Base-by-base conservation (phyloP, 345 rosid genomes). In the Brassica incana region DNA sequence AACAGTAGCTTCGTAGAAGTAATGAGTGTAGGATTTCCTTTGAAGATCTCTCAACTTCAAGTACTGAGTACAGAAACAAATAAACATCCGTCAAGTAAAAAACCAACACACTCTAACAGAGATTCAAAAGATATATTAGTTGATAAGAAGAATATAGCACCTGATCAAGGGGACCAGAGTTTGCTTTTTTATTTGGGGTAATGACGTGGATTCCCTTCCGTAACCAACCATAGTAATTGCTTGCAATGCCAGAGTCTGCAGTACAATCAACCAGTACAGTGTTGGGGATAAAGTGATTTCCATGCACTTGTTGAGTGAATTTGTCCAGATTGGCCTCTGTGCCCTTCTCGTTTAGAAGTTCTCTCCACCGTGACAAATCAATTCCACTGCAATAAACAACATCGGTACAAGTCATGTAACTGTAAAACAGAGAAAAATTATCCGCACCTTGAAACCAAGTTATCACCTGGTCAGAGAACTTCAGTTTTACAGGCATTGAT, bases 91-190 rank as follows among this genome's bases (percentile, higher is more conserved):
- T 12, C 33, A 16, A 67, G 69, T 71, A 8, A 11, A 1, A 54
- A 32, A 29, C 43, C 15, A 73, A 60, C 58, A 6, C 27, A 5
- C 73, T 72, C 35, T n/a, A n/a, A n/a, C n/a, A n/a, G n/a, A n/a
- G n/a, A 52, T n/a, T 52, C 0, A 5, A 32, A 64, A 73, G n/a
- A 60, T 2, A 15, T 29, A 16, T 1, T 12, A 70, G 0, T n/a
- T 20, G 54, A 18, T 74, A 69, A 54, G 38, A 65, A 38, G 18
- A 38, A 70, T 58, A 5, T 77, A 12, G 81, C 81, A 93, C 99
- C 89, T 85, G 90, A 82, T 93, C 97, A 76, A 96, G 98, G n/a
- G 99, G 98, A 61, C 99, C 99, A 36, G 99, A 96, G 85, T 96
- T 96, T 20, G 98, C 97, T 82, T 86, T 96, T 85, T 96, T 96